These are phyloP conservation scores for Aureobasidium sp. DNA, from an alignment of 2,329 filamentous ascomycete genomes.

Conservation along the genomic window DNA sequence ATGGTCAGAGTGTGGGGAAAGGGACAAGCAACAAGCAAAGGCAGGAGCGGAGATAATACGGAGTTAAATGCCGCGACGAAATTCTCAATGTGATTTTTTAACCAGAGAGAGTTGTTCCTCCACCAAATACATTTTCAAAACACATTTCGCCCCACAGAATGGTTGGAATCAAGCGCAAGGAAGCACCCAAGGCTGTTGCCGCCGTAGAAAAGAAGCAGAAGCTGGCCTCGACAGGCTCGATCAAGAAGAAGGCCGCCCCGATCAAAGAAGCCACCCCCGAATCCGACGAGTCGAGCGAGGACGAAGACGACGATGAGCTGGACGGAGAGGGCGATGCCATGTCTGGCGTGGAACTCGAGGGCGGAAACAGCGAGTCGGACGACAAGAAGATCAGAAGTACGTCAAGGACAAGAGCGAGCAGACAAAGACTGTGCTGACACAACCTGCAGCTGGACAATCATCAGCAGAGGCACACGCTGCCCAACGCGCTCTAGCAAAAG, in stretches of 20 bases:
- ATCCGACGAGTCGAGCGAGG: constrained; percentile 12
- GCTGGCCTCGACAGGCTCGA: constrained; percentile 22
- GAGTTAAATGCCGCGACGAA: too few relatives aligned
- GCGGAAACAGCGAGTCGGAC: constrained; percentile 4
- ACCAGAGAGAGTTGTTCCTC: too few relatives aligned
- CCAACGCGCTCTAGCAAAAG: constrained; percentile 78
- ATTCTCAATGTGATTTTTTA: too few relatives aligned
- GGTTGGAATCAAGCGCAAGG: constrained; percentile 34
- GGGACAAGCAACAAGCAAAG: too few relatives aligned
- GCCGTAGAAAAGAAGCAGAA: constrained; percentile 32
- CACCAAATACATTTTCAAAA: background rate
- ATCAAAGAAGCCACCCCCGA: constrained; percentile 5
- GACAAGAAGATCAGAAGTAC: constrained; percentile 17
- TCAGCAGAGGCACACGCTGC: constrained; percentile 83
- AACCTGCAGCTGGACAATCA: constrained; percentile 41
- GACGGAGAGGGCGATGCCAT: background rate
- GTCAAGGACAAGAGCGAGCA: background rate
- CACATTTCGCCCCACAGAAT: constrained; percentile 18
- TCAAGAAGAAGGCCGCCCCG: constrained; percentile 8
- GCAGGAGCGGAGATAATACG: too few relatives aligned
- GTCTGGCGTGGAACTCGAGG: constrained; percentile 13
- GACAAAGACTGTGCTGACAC: background rate
- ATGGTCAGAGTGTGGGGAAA: too few relatives aligned
- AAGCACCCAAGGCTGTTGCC: constrained; percentile 29
- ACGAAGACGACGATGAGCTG: constrained; percentile 12